These are phyloP conservation scores for Beta lomatogona DNA, from an alignment of 179 eudicot species.

Conservation along the genomic window DNA sequence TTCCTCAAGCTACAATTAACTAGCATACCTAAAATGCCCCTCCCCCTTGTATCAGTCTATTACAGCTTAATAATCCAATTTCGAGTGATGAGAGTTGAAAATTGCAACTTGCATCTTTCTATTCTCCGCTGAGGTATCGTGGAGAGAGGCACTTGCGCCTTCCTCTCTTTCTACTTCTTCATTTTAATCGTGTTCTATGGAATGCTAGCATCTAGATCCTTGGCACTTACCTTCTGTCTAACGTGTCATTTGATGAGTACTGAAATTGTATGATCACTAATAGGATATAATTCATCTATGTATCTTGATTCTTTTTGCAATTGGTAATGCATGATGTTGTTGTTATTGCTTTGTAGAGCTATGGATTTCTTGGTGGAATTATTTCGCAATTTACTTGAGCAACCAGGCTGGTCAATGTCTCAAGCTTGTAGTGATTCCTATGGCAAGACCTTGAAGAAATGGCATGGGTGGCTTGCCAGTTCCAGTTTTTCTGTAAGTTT, in stretches of 20 bases:
- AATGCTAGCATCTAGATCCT: background rate
- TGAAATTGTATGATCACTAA: background rate
- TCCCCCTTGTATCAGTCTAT: no score
- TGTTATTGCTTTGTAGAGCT: slow-evolving; percentile 48
- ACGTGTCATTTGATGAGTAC: background rate
- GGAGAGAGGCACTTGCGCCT: background rate
- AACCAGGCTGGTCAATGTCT: slow-evolving; percentile 78
- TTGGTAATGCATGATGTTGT: slow-evolving; percentile 6
- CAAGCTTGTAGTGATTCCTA: slow-evolving; percentile 85
- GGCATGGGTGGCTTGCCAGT: slow-evolving; percentile 98
- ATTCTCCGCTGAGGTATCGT: background rate
- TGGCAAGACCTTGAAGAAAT: slow-evolving; percentile 80
- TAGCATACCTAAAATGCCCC: no score
- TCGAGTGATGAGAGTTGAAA: background rate
- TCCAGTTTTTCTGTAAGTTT: slow-evolving; percentile 75
- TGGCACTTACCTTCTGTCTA: background rate
- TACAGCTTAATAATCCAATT: background rate
- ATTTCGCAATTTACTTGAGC: slow-evolving; percentile 68
- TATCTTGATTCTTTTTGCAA: background rate
- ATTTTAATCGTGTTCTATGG: background rate
- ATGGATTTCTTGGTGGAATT: slow-evolving; percentile 92
- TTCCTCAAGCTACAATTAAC: no score
- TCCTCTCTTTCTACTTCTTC: background rate
- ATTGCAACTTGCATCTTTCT: background rate
- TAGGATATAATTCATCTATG: background rate